A percentile compares a stretch with the other conserved stretches of the same genome.
Evolutionary conservation across 2,329 filamentous ascomycete genomes (phyloP).

Genomic region (Trichocomaceae sp.): DNA sequence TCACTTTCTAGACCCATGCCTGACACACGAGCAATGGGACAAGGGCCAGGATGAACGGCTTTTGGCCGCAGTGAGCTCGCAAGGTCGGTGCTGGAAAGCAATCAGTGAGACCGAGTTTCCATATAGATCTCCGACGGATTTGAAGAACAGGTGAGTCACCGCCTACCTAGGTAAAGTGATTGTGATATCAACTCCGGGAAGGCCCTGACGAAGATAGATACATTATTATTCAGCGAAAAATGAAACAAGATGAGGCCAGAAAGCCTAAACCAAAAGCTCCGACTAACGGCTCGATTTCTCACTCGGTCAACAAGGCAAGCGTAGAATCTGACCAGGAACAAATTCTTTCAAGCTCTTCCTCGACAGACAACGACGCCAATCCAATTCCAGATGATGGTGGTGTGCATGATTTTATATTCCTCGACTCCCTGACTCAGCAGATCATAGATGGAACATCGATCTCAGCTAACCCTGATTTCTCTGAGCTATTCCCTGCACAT

Average conservation of each 20-base stretch:
- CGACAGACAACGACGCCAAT: background rate
- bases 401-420: background rate
- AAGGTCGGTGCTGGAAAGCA: background rate
- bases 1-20: background rate
- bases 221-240: background rate
- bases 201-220: background rate
- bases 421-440: background rate
- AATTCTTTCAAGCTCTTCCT: background rate
- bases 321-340: background rate
- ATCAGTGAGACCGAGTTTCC: slow-evolving; percentile 1
- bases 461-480: background rate
- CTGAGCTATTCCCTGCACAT: background rate
- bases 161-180: background rate
- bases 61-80: background rate
- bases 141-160: background rate
- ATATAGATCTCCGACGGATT: background rate
- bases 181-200: background rate
- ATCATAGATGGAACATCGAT: background rate
- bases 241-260: background rate
- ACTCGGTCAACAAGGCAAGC: background rate
- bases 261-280: background rate
- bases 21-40: background rate
- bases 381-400: background rate
- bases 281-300: background rate
- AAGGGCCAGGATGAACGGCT: background rate